Evolutionary conservation across 768 basidiomycete species (phyloP), one percentile per base, ranked within the genome.

Genomic region (Tulasnella sp.): DNA sequence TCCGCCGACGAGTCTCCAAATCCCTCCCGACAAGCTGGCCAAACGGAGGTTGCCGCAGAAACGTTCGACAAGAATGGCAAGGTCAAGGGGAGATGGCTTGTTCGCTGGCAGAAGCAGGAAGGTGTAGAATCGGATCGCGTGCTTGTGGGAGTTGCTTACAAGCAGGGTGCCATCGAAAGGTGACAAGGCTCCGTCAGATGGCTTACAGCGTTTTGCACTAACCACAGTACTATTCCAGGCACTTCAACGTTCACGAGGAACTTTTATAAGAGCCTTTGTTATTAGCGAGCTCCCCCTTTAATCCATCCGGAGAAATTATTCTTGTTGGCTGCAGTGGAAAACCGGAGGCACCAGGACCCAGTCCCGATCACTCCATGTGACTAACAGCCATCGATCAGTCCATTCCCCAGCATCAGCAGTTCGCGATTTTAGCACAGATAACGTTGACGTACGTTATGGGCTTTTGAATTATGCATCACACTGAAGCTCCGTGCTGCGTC

Each of bases 1-100:
- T 0, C 80, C 76, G n/a, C 41, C 80, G 77, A 83, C 76, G 44
- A 82, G 76, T 40, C 81, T 80, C 75, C 78, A 80, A 78, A 81
- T 82, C 16, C 42, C 37, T 18, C 75, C 81, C 58, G 78, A 22
- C n/a, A 74, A 41, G 77, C 48, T 0, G 92, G 91, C 3, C 83
- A 86, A 80, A 91, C 94, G 83, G 94, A 96, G 86, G 94, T 94
- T 0, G 89, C 95, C 1, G 95, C 95, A 20, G 94, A 95, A 85
- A 95, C 93, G 3, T 82, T 88, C 64, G 89, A 92, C 82, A 85
- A 87, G 54, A 86, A 88, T 18, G 93, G 93, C 0, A 87, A 88
- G 22, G 86, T 94, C 20, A 76, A 93, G 12, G 95, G 95, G 34
- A 87, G 93, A 75, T 95, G 94, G 95, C 86, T 94, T 16, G 94